Evolutionary conservation across 1,284 basidiomycete species (phyloP), one percentile per base, ranked within the genome.

Genomic region (Microbotryum intermedium): DNA sequence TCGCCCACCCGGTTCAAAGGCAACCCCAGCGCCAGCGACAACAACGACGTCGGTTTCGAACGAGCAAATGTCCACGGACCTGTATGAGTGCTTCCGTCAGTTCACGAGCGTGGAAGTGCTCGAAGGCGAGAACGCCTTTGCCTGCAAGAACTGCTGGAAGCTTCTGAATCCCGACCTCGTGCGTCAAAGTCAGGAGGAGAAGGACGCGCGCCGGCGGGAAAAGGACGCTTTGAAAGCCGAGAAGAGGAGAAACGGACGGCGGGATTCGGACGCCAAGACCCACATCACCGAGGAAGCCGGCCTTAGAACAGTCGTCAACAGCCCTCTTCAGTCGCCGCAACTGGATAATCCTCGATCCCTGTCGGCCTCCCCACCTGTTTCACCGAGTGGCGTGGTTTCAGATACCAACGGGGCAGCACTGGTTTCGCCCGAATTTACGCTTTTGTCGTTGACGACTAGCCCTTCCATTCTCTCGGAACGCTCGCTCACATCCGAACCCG

Each of bases 131-230:
- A 95, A 97, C 70, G 87, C 85, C 76, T 93, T 95, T 63, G 89
- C 90, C 0, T 97, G 92, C 74, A 81, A 87, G 68, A 81, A 86
- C 59, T 97, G 92, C 76, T 97, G 92, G 92, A 89, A 90, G 76
- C 82, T 62, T 20, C 47, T 68, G 28, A 62, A 71, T 49, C 69
- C 70, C 2, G 69, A 69, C 10, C 39, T 67, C n/a, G 70, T 69
- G 45, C 60, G 71, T 46, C 60, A 72, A 53, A 62, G 69, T 53
- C 63, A 71, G 51, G 62, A 58, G 46, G 56, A 62, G 56, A 62
- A 62, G 62, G 52, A 57, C 53, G 34, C 73, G 30, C 46, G 53
- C 43, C 48, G 59, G 55, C 58, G 30, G 47, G 55, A 45, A 55
- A 60, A 56, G 47, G 55, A 50, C 44, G 59, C 54, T 39, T 39